Conservation (phyloP, 75 land plant genomes). For the Larix kaempferi region DNA sequence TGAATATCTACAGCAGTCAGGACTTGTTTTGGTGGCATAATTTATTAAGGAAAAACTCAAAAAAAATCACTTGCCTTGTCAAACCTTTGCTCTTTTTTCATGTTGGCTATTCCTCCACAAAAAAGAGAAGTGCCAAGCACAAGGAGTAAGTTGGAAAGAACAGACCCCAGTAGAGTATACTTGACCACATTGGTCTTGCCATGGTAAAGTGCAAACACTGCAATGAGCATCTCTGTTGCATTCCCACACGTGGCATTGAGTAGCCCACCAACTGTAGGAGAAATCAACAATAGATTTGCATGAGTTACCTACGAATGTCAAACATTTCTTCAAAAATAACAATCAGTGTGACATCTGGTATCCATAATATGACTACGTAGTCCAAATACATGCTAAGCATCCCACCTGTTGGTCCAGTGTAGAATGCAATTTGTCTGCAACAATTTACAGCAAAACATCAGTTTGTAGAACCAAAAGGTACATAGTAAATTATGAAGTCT, state of each 20-base stretch:
- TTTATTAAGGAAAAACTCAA: too few species aligned
- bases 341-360: background rate
- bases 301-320: background rate
- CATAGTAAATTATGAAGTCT: background rate
- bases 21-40: too few species aligned
- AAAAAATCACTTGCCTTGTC: conserved; percentile 35
- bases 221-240: conserved; percentile 73
- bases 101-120: conserved; percentile 53
- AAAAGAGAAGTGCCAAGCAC: conserved; percentile 73
- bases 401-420: conserved; percentile 91
- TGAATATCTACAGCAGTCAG: too few species aligned
- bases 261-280: conserved; percentile 60
- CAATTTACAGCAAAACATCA: conserved; percentile 9
- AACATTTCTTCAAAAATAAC: background rate
- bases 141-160: conserved; percentile 65
- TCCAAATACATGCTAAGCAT: too few species aligned
- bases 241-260: conserved; percentile 76
- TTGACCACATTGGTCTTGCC: conserved; percentile 49
- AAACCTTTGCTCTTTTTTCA: conserved; percentile 36
- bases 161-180: conserved; percentile 56
- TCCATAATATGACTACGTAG: too few species aligned
- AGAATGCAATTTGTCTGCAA: conserved; percentile 84
- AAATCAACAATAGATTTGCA: background rate
- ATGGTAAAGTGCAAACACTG: conserved; percentile 44
- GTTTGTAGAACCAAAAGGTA: background rate